These are phyloP conservation scores for Platanthera zijinensis DNA, from an alignment of 106 monocot genomes.

Conservation along the genomic window DNA sequence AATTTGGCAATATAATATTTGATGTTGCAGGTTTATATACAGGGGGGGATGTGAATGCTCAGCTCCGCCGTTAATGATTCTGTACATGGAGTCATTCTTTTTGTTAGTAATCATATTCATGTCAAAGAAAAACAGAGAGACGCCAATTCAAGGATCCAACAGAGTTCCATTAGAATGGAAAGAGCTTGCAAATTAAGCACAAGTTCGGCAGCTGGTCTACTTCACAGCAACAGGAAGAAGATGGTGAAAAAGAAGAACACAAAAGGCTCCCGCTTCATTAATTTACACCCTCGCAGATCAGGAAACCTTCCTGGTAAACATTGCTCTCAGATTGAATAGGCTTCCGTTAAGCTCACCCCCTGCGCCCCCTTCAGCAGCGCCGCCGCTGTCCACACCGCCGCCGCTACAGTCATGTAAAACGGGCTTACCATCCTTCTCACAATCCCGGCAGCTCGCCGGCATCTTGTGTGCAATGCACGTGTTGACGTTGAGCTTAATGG, in stretches of 20 bases:
- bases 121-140: no score
- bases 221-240: background rate
- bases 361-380: background rate
- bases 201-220: background rate
- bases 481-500: slow-evolving; percentile 14
- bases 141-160: background rate
- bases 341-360: background rate
- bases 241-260: background rate
- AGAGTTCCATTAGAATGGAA: background rate
- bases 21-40: no score
- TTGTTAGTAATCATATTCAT: no score
- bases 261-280: background rate
- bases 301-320: slow-evolving; percentile 19
- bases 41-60: no score
- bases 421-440: background rate
- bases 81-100: no score
- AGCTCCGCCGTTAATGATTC: no score
- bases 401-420: background rate
- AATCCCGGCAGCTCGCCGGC: background rate
- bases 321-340: slow-evolving; percentile 9
- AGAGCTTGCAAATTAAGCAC: background rate
- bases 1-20: no score
- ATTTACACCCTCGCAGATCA: background rate
- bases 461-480: slow-evolving; percentile 19
- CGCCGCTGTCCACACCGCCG: background rate